A percentile compares a stretch with the other conserved stretches of the same genome.
These are phyloP conservation scores for Fusarium sp. DNA, from an alignment of 2,329 filamentous ascomycete species.

Conservation along the genomic window DNA sequence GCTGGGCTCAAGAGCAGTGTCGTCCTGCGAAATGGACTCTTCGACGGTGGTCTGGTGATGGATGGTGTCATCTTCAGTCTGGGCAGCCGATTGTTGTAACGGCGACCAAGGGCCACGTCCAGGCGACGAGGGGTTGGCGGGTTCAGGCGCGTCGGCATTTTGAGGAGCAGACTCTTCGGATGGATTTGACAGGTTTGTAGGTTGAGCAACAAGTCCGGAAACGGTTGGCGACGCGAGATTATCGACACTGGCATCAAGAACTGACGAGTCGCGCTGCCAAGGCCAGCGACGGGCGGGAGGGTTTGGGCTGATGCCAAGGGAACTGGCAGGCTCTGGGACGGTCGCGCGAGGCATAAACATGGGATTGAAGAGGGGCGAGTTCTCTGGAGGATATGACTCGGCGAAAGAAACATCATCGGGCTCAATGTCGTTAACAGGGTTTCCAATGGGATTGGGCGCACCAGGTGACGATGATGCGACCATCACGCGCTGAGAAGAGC, in stretches of 20 bases:
- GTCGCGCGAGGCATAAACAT: slow-evolving; percentile 11
- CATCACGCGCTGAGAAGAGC: slow-evolving; percentile 18
- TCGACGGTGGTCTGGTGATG: not conserved
- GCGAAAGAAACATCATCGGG: slow-evolving; percentile 38
- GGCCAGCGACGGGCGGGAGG: slow-evolving; percentile 19
- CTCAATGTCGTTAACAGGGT: slow-evolving; percentile 6
- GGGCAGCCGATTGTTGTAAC: slow-evolving; percentile 10
- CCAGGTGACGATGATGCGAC: slow-evolving; percentile 31
- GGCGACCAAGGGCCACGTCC: slow-evolving; percentile 1
- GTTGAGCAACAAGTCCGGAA: not conserved
- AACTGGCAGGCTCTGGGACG: slow-evolving; percentile 11
- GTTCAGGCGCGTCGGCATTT: not conserved
- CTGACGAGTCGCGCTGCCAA: slow-evolving; percentile 31
- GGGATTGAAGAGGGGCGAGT: slow-evolving; percentile 39
- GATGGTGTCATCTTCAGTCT: not conserved
- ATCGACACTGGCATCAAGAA: slow-evolving; percentile 8
- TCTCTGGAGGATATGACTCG: slow-evolving; percentile 39
- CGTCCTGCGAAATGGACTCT: not conserved
- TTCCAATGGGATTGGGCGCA: slow-evolving; percentile 17
- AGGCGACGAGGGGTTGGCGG: not conserved
- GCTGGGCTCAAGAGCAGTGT: not conserved
- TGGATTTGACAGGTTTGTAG: slow-evolving; percentile 15
- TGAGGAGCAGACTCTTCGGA: not conserved
- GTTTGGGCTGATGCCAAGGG: slow-evolving; percentile 13
- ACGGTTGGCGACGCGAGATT: slow-evolving; percentile 18